Evolutionary conservation across 495 filamentous ascomycete genomes (phyloP).

Genomic region (Pseudoneurospora amorphoporcata): DNA sequence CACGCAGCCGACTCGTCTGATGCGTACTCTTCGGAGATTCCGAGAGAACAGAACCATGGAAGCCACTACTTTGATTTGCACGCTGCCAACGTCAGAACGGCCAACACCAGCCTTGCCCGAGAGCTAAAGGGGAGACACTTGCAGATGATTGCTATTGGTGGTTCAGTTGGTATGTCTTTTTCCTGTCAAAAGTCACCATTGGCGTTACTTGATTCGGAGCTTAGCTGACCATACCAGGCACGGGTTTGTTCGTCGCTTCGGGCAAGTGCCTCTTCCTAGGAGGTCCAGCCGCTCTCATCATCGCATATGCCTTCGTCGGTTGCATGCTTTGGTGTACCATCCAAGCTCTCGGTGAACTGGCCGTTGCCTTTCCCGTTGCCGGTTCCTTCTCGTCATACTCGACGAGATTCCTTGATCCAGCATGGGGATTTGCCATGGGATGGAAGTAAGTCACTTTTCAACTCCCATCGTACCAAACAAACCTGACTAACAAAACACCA

Average conservation of each 20-base stretch:
- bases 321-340: slow-evolving; percentile 87
- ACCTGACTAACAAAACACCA: background rate
- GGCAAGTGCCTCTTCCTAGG: slow-evolving; percentile 67
- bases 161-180: slow-evolving; percentile 65
- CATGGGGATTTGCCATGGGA: slow-evolving; percentile 97
- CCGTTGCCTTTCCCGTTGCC: slow-evolving; percentile 81
- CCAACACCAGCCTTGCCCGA: slow-evolving; percentile 64
- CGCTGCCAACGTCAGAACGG: slow-evolving; percentile 61
- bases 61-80: slow-evolving; percentile 65
- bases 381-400: slow-evolving; percentile 91
- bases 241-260: slow-evolving; percentile 84
- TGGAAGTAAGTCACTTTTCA: slow-evolving; percentile 57
- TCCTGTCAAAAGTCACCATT: background rate
- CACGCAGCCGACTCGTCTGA: background rate
- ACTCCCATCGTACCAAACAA: background rate
- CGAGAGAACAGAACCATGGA: slow-evolving; percentile 6
- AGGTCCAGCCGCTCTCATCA: slow-evolving; percentile 75
- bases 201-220: background rate
- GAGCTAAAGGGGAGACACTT: slow-evolving; percentile 75
- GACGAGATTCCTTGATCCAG: slow-evolving; percentile 84
- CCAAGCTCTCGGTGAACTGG: slow-evolving; percentile 86
- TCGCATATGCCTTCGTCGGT: slow-evolving; percentile 75
- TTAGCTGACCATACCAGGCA: slow-evolving; percentile 40
- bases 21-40: background rate
- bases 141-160: slow-evolving; percentile 96